Evolutionary conservation across 2,329 filamentous ascomycete genomes (phyloP).

Genomic region (Colletotrichum spinosum): DNA sequence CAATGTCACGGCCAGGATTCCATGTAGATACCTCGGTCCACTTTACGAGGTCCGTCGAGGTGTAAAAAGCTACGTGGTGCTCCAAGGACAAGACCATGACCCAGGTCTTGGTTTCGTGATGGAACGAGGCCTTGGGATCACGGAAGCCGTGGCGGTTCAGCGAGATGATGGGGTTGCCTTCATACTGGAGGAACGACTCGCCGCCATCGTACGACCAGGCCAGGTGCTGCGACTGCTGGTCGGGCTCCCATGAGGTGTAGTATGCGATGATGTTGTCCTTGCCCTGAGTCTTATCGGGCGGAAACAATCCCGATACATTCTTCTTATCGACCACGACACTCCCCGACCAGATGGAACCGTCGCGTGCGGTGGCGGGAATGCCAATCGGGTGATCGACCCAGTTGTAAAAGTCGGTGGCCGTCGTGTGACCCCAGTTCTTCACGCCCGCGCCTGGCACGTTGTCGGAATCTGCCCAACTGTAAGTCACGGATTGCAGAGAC

Average conservation of each 20-base stretch:
- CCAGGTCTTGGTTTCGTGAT: constrained; percentile 61
- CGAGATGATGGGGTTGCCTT: constrained; percentile 69
- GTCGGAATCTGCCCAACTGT: constrained; percentile 38
- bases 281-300: constrained; percentile 64
- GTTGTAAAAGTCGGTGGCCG: constrained; percentile 69
- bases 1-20: constrained; percentile 51
- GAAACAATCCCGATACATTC: constrained; percentile 76
- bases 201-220: constrained; percentile 72
- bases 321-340: constrained; percentile 70
- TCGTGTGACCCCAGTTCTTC: constrained; percentile 75
- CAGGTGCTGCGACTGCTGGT: constrained; percentile 67
- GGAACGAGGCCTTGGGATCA: constrained; percentile 74
- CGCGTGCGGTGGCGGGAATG: constrained; percentile 60
- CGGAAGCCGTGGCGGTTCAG: constrained; percentile 68
- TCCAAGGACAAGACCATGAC: constrained; percentile 69
- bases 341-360: constrained; percentile 62
- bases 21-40: constrained; percentile 57
- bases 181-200: constrained; percentile 70
- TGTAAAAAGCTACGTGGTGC: constrained; percentile 70
- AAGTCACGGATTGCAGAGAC: not conserved
- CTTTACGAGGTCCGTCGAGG: constrained; percentile 66
- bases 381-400: constrained; percentile 75
- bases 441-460: constrained; percentile 61
- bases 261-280: constrained; percentile 62
- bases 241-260: constrained; percentile 49